These are phyloP conservation scores for Cryptosporidium meleagridis DNA, from an alignment of 169 alveolate genomes.

Conservation along the genomic window DNA sequence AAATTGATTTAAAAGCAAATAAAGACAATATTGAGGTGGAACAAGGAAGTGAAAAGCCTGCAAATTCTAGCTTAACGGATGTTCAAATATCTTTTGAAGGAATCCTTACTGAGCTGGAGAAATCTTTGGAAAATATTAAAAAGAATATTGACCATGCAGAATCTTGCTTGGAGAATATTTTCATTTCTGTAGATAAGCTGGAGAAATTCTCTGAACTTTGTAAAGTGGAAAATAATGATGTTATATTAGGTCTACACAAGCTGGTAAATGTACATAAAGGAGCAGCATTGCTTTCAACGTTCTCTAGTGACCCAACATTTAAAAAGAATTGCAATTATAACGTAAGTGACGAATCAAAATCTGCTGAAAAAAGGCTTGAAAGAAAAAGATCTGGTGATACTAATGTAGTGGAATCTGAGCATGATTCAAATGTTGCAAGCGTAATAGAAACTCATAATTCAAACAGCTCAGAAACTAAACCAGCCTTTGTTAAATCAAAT, in stretches of 20 bases:
- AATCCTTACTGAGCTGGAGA: background rate
- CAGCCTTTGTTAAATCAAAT: background rate
- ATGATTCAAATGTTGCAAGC: background rate
- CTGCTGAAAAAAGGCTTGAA: background rate
- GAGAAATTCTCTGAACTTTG: conserved; percentile 62
- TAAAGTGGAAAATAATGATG: conserved; percentile 41
- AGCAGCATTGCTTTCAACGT: conserved; percentile 52
- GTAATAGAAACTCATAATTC: background rate
- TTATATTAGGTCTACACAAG: conserved; percentile 52
- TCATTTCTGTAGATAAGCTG: conserved; percentile 29
- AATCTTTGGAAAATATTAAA: conserved; percentile 5
- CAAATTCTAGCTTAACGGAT: conserved; percentile 5
- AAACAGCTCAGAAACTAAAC: background rate
- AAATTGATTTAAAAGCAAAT: conserved; percentile 14
- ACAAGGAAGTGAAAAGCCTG: conserved; percentile 30
- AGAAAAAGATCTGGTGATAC: background rate
- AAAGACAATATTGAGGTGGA: conserved; percentile 13
- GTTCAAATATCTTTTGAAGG: conserved; percentile 37
- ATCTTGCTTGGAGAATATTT: conserved; percentile 19
- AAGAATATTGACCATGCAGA: conserved; percentile 26
- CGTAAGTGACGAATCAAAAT: background rate
- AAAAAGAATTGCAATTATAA: conserved; percentile 30
- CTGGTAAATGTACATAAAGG: conserved; percentile 50
- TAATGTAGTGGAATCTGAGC: background rate
- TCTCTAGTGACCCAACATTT: conserved; percentile 32